Evolutionary conservation across 345 rosid genomes (phyloP), one percentile per base, ranked within the genome.

Genomic region (Acer negundo): DNA sequence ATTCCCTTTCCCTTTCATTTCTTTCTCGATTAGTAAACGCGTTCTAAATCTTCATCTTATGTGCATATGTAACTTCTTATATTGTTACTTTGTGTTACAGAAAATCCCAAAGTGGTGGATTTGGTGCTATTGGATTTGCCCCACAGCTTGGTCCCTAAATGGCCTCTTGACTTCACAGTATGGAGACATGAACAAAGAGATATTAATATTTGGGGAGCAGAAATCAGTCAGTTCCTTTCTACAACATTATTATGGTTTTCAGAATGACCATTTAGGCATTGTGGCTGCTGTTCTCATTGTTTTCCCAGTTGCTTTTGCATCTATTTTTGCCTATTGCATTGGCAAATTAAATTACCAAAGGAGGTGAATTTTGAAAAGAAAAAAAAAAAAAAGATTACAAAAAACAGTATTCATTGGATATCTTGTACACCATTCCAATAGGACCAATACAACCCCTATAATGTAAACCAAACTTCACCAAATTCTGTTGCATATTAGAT

Each of bases 41-140:
- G 6, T 6, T 35, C 38, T 35, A 35, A 35, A 35, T 35, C 38
- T 35, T 4, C 38, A 35, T 35, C 38, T 35, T 35, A 35, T 35
- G 38, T 35, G 38, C 38, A 5, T 35, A 3, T 31, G 35, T 3
- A 35, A 4, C 46, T 42, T 42, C 46, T 42, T 40, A 44, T 20
- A 1, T 1, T 13, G 1, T 23, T 46, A 13, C 17, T 1, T 23
- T 12, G 6, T 13, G n/a, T 56, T 56, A 23, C 72, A 81, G 78
- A 8, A 72, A 73, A 81, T 77, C 40, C 75, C 78, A 0, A 77
- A 62, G 40, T 81, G 80, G 78, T 77, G 80, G 83, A 40, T 73
- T 26, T 81, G 83, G 80, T 67, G 49, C 49, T 76, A 72, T 49
- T 68, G 62, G 20, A 47, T 62, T 20, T 62, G 72, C 62, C 80